phyloP scores from a whole-genome alignment of 306 rosid species.

The Ormosia semicastrata region DNA sequence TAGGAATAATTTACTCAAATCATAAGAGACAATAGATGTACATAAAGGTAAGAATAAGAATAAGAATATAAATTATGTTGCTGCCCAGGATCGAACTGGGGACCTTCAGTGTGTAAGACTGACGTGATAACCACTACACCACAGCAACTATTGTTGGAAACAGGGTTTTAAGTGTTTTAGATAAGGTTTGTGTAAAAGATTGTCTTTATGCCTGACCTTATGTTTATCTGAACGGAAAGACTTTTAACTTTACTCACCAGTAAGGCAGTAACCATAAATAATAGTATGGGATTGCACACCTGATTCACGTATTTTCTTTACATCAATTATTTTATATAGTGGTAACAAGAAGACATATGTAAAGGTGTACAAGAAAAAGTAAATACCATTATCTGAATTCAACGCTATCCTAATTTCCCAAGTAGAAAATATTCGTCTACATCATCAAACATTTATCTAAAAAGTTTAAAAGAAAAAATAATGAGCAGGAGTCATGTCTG shows the following conservation, averaged over 20 bases:
- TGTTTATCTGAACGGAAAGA: background rate
- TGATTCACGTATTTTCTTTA: too few species aligned
- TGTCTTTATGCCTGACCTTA: too few species aligned
- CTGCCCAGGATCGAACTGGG: slow-evolving; percentile 64
- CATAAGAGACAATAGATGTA: too few species aligned
- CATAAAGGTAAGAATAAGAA: too few species aligned
- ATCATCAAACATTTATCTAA: background rate
- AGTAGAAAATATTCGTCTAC: background rate
- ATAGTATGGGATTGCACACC: too few species aligned
- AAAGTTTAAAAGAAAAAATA: background rate
- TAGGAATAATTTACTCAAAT: too few species aligned
- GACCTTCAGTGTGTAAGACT: slow-evolving; percentile 57
- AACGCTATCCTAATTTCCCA: background rate
- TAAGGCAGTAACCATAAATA: background rate
- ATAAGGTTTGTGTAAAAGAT: too few species aligned
- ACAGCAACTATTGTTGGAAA: slow-evolving; percentile 16
- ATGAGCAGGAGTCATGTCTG: background rate
- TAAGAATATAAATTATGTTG: background rate
- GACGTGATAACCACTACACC: slow-evolving; percentile 64
- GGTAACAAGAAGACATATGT: background rate
- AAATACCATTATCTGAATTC: background rate
- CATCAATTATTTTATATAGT: background rate
- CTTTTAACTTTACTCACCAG: background rate
- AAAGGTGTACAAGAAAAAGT: background rate
- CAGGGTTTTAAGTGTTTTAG: too few species aligned